Evolutionary conservation across 2,329 filamentous ascomycete genomes (phyloP), one percentile per base, ranked within the genome.

Genomic region (Fusarium secorum): DNA sequence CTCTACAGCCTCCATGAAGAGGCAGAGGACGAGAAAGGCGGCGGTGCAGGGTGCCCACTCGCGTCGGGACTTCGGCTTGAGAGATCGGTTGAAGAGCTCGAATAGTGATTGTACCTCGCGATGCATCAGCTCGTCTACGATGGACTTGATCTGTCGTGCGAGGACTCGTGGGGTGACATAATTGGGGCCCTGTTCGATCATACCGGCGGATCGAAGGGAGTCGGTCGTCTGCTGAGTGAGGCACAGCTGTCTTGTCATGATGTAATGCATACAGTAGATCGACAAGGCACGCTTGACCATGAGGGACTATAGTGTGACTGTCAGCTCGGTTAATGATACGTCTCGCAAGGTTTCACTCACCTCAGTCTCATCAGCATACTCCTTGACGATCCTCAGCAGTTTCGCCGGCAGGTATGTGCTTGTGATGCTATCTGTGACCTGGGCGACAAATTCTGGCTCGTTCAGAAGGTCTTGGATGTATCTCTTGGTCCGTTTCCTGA

Each of bases 1-100:
- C 78, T 88, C 86, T 55, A 88, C 83, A 28, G 84, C 79, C 78
- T 89, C 87, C 86, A 89, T 88, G 75, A 88, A 87, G 39, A 89
- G 80, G 68, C 86, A 88, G 33, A 89, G 81, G 7, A 88, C 83
- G 15, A 89, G 78, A 73, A 89, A 89, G 0, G 87, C 83, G 4
- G 86, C 87, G 20, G 87, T 79, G 73, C 87, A 89, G 4, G 87
- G 86, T 38, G 85, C 86, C 86, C 87, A 89, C 68, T 87, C 85
- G 42, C 78, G 78, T 24, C 85, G 82, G 45, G 83, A 81, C 77
- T 87, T 88, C 22, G 84, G 84, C 76, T 88, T 88, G 44, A 89
- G 83, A 32, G 83, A 83, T 68, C 84, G 83, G 67, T 83, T 81
- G 75, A 89, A 88, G 66, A 81, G 78, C 41, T 87, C 83, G 72